Evolutionary conservation across 2,329 filamentous ascomycete genomes (phyloP).

Genomic region (Pleurostoma richardsiae): DNA sequence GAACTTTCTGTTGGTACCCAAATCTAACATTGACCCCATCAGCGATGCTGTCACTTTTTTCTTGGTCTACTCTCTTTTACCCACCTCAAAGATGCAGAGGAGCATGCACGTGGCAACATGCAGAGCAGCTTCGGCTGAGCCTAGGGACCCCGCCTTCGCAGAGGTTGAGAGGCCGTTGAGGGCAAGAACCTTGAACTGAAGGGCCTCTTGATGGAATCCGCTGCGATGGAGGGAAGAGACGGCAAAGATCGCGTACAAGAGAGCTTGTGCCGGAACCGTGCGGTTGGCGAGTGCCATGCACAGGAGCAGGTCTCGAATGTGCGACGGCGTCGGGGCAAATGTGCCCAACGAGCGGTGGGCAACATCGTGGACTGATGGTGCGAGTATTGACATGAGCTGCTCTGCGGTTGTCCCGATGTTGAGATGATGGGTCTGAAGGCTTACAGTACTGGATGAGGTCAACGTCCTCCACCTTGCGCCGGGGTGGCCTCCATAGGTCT

Average conservation of each 20-base stretch:
- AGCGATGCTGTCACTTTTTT: no score
- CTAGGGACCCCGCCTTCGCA: slow-evolving; percentile 8
- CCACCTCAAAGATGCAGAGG: slow-evolving; percentile 21
- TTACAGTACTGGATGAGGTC: background rate
- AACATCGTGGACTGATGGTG: slow-evolving; percentile 11
- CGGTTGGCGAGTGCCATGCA: slow-evolving; percentile 14
- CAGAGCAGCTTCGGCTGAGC: slow-evolving; percentile 13
- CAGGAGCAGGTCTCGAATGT: slow-evolving; percentile 15
- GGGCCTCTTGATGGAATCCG: slow-evolving; percentile 14
- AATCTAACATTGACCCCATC: slow-evolving; percentile 8
- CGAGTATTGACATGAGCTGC: no score
- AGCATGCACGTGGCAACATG: slow-evolving; percentile 24
- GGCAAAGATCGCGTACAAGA: slow-evolving; percentile 17
- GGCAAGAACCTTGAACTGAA: slow-evolving; percentile 17
- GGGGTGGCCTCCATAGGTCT: background rate
- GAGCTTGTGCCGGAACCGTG: slow-evolving; percentile 11
- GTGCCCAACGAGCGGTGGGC: slow-evolving; percentile 14
- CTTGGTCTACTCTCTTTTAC: background rate
- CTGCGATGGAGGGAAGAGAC: slow-evolving; percentile 16
- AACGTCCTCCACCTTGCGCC: background rate
- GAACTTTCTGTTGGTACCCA: slow-evolving; percentile 15
- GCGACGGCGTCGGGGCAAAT: slow-evolving; percentile 8
- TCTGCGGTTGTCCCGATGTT: background rate
- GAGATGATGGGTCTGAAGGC: background rate
- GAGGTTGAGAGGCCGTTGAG: slow-evolving; percentile 14